These are phyloP conservation scores for Scleroderma bovista DNA, from an alignment of 768 basidiomycete species.

Conservation along the genomic window DNA sequence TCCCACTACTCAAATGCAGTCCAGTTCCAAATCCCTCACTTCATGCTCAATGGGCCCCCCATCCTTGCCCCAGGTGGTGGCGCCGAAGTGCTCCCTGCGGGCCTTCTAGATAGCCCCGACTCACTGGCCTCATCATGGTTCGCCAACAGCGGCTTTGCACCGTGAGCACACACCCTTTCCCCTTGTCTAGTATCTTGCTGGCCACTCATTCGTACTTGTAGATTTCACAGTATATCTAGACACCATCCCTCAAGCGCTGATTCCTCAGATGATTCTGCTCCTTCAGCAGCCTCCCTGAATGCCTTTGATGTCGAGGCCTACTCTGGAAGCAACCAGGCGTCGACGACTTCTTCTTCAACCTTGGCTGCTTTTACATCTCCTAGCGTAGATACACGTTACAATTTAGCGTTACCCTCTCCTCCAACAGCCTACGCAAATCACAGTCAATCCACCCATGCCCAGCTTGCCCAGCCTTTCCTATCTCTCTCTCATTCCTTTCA, in stretches of 20 bases:
- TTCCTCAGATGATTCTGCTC: not conserved
- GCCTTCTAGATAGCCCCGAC: conserved; percentile 26
- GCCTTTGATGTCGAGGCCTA: not conserved
- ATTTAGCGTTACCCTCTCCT: conserved; percentile 2
- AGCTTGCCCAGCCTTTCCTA: not conserved
- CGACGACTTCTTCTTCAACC: not conserved
- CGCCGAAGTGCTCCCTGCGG: conserved; percentile 61
- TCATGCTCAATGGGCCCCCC: conserved; percentile 53
- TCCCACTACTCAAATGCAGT: conserved; percentile 21
- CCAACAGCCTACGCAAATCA: not conserved
- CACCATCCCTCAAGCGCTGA: conserved; percentile 3
- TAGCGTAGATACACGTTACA: conserved; percentile 4
- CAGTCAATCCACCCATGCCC: conserved; percentile 1
- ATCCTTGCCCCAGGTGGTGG: conserved; percentile 67
- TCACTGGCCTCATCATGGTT: conserved; percentile 44
- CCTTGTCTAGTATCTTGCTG: not conserved
- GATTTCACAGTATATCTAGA: conserved; percentile 21
- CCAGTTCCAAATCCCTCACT: conserved; percentile 61
- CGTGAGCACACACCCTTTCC: conserved; percentile 13
- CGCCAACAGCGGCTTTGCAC: conserved; percentile 38
- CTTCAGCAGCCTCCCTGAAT: not conserved
- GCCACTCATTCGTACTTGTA: conserved; percentile 2
- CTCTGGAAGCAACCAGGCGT: conserved; percentile 1
- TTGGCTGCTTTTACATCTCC: conserved; percentile 1
- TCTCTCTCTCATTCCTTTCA: not conserved